Evolutionary conservation across 1,284 basidiomycete genomes (phyloP), one percentile per base, ranked within the genome.

Genomic region (Ceratobasidium sp.): DNA sequence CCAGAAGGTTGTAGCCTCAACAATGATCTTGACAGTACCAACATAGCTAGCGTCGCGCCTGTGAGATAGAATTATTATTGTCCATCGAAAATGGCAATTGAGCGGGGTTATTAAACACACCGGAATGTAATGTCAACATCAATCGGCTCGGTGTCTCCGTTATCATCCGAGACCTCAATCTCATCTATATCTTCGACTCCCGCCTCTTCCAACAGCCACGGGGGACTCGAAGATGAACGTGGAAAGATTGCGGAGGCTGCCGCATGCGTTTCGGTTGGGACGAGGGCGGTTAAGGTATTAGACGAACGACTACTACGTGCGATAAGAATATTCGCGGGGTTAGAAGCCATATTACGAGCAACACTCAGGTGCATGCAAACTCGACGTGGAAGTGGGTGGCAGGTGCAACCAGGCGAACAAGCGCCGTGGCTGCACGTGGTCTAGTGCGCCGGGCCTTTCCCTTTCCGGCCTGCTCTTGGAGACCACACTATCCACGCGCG

Each of bases 1-100:
- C 94, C 94, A 95, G 85, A 95, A 95, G 3, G 92, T 94, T 58
- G 93, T 94, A 78, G 88, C 90, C 85, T 94, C 93, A 26, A 95
- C 94, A n/a, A 94, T 88, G 72, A 95, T 94, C 84, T 95, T 95
- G 78, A 95, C 93, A 0, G 91, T 93, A 6, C 94, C 94, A 0
- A 94, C 93, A 81, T 94, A 92, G 58, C 87, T 86, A 67, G 87
- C 88, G 79, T 88, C 85, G 82, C 72, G 61, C 5, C 72, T 75
- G 33, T 23, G n/a, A 26, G 20, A 12, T 28, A 53, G 18, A 53
- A 20, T 15, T 33, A 13, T 39, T 39, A 20, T 40, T 63, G 33
- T 28, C 3, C 6, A 10, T 28, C 26, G 6, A 39, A 23, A 15
- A 28, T 33, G 6, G 6, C 42, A 18, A 33, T 44, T 64, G 40